phyloP scores from a whole-genome alignment of 1,284 basidiomycete species.

The Puccinia hordei region DNA sequence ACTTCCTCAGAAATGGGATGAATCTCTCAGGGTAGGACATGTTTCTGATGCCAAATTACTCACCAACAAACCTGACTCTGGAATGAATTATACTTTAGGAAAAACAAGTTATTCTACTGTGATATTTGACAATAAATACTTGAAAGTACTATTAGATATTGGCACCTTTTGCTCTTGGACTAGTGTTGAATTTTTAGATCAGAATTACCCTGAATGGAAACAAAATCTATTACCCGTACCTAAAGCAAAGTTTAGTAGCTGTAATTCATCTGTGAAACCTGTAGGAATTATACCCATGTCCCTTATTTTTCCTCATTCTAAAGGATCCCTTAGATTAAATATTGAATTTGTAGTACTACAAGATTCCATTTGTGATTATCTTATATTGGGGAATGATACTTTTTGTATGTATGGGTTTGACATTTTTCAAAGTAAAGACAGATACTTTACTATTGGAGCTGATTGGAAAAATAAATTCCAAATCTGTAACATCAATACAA shows the following conservation, averaged over 20 bases:
- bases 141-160: not conserved
- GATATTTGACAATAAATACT: not conserved
- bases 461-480: constrained; percentile 6
- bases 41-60: not conserved
- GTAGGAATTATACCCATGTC: not conserved
- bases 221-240: not conserved
- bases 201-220: not conserved
- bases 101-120: not conserved
- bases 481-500: not conserved
- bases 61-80: not conserved
- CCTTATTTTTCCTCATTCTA: not conserved
- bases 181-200: not conserved
- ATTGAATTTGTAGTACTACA: not conserved
- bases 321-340: not conserved
- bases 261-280: not conserved
- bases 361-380: not conserved
- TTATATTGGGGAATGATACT: not conserved
- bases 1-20: no score
- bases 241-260: not conserved
- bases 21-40: not conserved
- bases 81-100: not conserved
- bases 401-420: not conserved
- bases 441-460: not conserved
- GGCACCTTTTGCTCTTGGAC: not conserved
- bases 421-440: not conserved